Percentiles rank a stretch among this genome's conserved stretches.
Conservation (phyloP, 441 rosid genomes). For the Erysimum pusillum region DNA sequence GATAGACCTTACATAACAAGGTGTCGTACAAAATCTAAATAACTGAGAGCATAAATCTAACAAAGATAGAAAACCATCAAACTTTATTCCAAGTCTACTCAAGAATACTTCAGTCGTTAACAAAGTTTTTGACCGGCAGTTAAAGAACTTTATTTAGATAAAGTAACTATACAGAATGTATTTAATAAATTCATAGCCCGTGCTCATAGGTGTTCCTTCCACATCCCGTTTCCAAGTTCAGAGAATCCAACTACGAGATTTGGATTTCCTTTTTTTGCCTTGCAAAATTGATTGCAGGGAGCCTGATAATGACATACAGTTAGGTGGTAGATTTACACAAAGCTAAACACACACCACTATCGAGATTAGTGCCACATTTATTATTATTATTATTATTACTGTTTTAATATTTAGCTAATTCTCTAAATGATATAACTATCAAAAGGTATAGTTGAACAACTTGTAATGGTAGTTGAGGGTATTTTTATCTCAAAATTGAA, state of each 20-base stretch:
- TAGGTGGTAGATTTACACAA: slow-evolving; percentile 41
- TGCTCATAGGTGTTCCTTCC: slow-evolving; percentile 29
- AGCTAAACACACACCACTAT: slow-evolving; percentile 15
- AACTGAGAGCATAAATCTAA: neutral
- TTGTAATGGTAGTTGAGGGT: slow-evolving; percentile 11
- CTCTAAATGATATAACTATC: neutral
- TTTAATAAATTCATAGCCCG: slow-evolving; percentile 15
- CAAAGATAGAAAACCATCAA: slow-evolving; percentile 2
- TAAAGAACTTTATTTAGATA: neutral
- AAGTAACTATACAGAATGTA: slow-evolving; percentile 19
- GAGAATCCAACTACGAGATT: slow-evolving; percentile 37
- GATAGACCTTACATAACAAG: neutral
- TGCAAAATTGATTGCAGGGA: slow-evolving; percentile 29
- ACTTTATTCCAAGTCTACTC: neutral
- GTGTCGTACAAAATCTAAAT: neutral
- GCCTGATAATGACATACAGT: slow-evolving; percentile 31
- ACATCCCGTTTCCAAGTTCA: slow-evolving; percentile 35
- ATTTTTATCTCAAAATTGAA: neutral
- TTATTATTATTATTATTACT: neutral
- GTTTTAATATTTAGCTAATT: neutral
- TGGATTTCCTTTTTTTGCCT: slow-evolving; percentile 14
- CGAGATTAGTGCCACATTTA: slow-evolving; percentile 38
- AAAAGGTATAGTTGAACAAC: slow-evolving; percentile 8
- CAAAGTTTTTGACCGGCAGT: slow-evolving; percentile 21
- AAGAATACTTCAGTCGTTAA: neutral